Evolutionary conservation across 139 green algal species (phyloP).

Genomic region (Chlorella sp.): DNA sequence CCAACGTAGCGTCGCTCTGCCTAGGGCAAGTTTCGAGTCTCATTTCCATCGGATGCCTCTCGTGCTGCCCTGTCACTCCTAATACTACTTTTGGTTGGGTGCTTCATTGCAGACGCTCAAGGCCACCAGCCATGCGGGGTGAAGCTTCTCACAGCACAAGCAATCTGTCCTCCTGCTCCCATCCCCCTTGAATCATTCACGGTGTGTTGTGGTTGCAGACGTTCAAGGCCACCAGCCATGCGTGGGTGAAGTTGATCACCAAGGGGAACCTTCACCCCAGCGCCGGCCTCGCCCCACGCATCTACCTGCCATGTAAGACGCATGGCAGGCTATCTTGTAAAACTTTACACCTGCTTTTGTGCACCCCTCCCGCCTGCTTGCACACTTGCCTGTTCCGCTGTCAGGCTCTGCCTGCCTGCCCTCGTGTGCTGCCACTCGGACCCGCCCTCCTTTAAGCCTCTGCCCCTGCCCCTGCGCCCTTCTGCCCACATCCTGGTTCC

Average conservation of each 20-base stretch:
- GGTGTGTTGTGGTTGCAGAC: neutral
- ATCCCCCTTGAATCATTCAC: neutral
- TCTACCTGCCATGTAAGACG: conserved; percentile 32
- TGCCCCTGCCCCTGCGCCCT: neutral
- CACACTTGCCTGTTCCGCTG: no score
- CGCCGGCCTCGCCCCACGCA: conserved; percentile 3
- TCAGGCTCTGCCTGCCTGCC: neutral
- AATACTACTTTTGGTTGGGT: neutral
- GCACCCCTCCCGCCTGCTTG: neutral
- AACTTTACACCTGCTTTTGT: neutral
- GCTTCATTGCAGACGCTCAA: no score
- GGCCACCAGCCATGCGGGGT: no score
- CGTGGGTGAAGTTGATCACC: conserved; percentile 23
- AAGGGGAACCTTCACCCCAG: conserved; percentile 24
- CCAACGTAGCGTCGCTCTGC: neutral
- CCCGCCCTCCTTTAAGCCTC: neutral
- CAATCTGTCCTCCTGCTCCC: neutral
- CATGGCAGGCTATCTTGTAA: neutral
- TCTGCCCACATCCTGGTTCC: neutral
- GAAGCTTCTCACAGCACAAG: no score
- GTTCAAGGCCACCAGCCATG: conserved; percentile 22
- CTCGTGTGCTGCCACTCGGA: neutral
- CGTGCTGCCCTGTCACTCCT: neutral
- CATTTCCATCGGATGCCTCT: neutral
- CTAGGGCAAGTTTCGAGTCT: no score